These are phyloP conservation scores for Mortierella hygrophila DNA, from an alignment of 192 early-diverging fungal species.

Conservation along the genomic window DNA sequence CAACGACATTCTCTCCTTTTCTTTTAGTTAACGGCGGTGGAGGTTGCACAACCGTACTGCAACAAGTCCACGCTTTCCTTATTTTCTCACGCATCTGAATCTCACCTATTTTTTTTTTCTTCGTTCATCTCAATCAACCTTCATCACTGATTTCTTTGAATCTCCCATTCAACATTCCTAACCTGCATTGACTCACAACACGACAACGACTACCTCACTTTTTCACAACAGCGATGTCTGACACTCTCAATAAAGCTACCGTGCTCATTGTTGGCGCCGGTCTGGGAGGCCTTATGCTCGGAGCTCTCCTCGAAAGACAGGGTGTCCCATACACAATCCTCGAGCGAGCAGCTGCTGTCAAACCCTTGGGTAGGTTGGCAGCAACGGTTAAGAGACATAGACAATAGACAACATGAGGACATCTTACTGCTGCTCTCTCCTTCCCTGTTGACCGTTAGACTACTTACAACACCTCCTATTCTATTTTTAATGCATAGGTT, in stretches of 20 bases:
- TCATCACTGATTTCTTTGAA: neutral
- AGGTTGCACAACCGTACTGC: neutral
- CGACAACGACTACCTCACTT: neutral
- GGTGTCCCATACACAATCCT: neutral
- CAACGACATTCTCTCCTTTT: no score
- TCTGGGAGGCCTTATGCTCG: slow-evolving; percentile 17
- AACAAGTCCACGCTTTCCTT: neutral
- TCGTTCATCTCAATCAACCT: neutral
- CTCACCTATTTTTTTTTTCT: neutral
- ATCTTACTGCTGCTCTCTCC: neutral
- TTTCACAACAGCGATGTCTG: neutral
- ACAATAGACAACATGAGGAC: no score
- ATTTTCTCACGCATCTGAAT: neutral
- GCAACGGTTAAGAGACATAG: neutral
- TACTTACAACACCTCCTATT: neutral
- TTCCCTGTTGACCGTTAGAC: neutral
- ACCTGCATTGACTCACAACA: neutral
- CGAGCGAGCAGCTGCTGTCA: neutral
- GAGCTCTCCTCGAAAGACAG: neutral
- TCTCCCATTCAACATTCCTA: neutral
- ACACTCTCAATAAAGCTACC: neutral
- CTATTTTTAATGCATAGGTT: neutral
- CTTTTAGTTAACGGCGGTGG: neutral
- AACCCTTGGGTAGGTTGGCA: neutral
- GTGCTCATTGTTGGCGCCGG: slow-evolving; percentile 3